Evolutionary conservation across 495 filamentous ascomycete genomes (phyloP), one percentile per base, ranked within the genome.

Genomic region (Pyrenopolyporus hunteri): DNA sequence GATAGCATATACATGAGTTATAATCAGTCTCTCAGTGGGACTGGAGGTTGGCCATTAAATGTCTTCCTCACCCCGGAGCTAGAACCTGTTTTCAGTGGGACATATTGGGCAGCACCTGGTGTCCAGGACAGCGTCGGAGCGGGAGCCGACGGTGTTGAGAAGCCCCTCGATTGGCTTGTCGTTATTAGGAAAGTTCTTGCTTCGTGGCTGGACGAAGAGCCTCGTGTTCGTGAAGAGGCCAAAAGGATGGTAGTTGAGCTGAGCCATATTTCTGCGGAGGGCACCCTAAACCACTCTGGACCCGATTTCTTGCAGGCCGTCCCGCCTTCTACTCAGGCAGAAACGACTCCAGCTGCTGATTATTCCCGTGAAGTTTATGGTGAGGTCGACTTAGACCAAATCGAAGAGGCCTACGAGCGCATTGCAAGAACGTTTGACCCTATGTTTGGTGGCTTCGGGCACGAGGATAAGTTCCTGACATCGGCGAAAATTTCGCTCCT

Each of bases 1-100:
- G 94, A 98, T 70, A 88, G 91, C 47, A 92, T 98, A 54, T 98
- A 98, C 71, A 96, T 97, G 89, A 96, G 97, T 76, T 98, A 95
- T 76, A 90, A 95, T 25, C 91, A 96, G 77, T 93, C 93, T 4
- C 93, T 93, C 11, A 96, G 88, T 29, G 92, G 91, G 14, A 91
- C 88, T 1, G 95, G 92, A 2, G 94, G 94, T 20, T 98, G 95
- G 95, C 94, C 94, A 8, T 80, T 98, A 39, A 98, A 97, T 71
- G 90, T 97, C 16, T 98, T 98, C 70, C 80, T 98, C 20, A 98
- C 95, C 0, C 95, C 95, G 0, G 86, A 93, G 64, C 82, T 98
- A 4, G 88, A 97, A 59, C 94, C 94, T 0, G 86, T 98, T 16
- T 98, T 97, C 73, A 95, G 95, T 40, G 95, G 92, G 16, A 97